Base-by-base conservation (phyloP, 2,329 filamentous ascomycete species). In the Dactylonectria macrodidyma region DNA sequence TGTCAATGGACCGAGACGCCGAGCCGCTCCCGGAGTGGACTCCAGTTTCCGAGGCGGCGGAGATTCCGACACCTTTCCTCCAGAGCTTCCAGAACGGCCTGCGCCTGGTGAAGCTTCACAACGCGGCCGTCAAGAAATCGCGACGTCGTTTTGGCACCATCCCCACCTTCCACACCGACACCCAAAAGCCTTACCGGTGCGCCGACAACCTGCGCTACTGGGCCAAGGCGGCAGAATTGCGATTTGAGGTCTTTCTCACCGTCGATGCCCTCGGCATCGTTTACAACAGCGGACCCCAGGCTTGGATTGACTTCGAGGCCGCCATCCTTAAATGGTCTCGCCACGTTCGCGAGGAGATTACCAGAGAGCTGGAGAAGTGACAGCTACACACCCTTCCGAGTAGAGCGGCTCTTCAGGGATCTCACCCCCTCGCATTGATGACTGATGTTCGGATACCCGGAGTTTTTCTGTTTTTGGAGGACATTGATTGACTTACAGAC, bases 181-280 rank as follows among this genome's bases (percentile, higher is more conserved):
- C 96, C 10, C 91, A 90, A 67, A 98, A 98, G 82, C 96, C 96
- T 0, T 99, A 99, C 80, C 92, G 96, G 56, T 92, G 92, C 70
- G 94, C 95, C 3, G 96, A 99, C 75, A 99, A 99, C 79, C 86
- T 99, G 69, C 90, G 95, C 47, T 99, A 93, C 85, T 99, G 96
- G 95, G 89, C 93, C 81, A 99, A 99, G 84, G 96, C 95, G 1
- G 95, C 95, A 8, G 95, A 99, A 83, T 86, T 98, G 66, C 90
- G 96, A 62, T 99, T 95, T 91, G 96, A 98, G 81, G 89, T 95
- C 46, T 88, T 93, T 73, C 85, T 98, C 59, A 89, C 92, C 70
- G 87, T 97, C 61, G 94, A 98, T 77, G 94, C 95, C 24, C 91
- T 97, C 81, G 94, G 92, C 33, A 88, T 98, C 8, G 95, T 97